Evolutionary conservation across 495 filamentous ascomycete species (phyloP).

Genomic region (Tetracladium marchalianum): DNA sequence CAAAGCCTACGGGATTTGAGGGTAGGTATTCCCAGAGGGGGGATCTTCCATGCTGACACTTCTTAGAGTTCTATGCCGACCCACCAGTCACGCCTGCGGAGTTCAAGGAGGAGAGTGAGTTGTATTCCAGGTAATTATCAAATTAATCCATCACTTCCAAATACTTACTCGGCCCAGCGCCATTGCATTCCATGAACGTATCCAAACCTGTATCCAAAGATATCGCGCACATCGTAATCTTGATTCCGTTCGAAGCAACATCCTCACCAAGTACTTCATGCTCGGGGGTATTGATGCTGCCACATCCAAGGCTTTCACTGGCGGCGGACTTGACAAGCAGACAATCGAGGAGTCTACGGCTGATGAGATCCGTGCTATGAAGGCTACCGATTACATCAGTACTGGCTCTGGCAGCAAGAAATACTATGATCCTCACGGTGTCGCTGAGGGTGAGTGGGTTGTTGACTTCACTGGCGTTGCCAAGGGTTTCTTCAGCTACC

Average conservation of each 20-base stretch:
- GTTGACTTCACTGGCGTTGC: conserved; percentile 74
- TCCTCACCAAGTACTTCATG: conserved; percentile 72
- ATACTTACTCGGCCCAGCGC: background rate
- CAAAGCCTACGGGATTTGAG: conserved; percentile 51
- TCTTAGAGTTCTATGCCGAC: conserved; percentile 61
- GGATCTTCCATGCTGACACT: background rate
- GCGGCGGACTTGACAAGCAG: conserved; percentile 37
- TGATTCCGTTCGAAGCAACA: conserved; percentile 41
- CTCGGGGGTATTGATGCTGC: conserved; percentile 72
- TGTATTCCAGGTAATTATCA: conserved; percentile 44
- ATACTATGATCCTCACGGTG: conserved; percentile 34
- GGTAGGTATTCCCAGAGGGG: conserved; percentile 1
- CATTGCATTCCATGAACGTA: conserved; percentile 34
- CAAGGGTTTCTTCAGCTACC: conserved; percentile 53
- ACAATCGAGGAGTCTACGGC: conserved; percentile 41
- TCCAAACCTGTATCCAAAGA: conserved; percentile 77
- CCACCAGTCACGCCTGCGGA: conserved; percentile 64
- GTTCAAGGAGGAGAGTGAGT: conserved; percentile 43
- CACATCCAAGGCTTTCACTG: conserved; percentile 52
- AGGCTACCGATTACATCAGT: conserved; percentile 48
- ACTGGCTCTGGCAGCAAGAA: conserved; percentile 15
- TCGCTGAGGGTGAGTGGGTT: conserved; percentile 43
- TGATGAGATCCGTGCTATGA: conserved; percentile 51
- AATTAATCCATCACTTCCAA: too few relatives aligned
- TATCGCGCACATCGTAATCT: conserved; percentile 69